These are phyloP conservation scores for Daldinia vernicosa DNA, from an alignment of 495 filamentous ascomycete genomes.

Conservation along the genomic window DNA sequence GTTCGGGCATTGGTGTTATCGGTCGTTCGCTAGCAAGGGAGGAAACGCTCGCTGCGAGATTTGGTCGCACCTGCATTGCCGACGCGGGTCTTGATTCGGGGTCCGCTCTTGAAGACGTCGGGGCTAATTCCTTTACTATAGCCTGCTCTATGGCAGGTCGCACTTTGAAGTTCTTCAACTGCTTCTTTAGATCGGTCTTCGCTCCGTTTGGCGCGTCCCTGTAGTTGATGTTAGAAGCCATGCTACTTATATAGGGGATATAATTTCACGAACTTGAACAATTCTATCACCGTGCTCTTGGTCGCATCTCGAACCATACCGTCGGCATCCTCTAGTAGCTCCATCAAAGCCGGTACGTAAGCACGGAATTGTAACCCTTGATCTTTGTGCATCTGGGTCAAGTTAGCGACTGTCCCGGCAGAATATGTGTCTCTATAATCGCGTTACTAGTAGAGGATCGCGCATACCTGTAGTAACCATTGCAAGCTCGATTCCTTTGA, in stretches of 20 bases:
- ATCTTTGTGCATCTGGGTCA: slow-evolving; percentile 75
- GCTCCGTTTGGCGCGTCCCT: slow-evolving; percentile 82
- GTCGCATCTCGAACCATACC: slow-evolving; percentile 83
- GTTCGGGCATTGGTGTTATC: slow-evolving; percentile 61
- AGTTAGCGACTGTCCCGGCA: slow-evolving; percentile 24
- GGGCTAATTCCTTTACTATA: slow-evolving; percentile 76
- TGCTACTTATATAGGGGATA: not conserved
- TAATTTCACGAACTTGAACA: slow-evolving; percentile 72
- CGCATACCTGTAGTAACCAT: slow-evolving; percentile 76
- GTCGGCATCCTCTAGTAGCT: slow-evolving; percentile 89
- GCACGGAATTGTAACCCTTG: slow-evolving; percentile 78
- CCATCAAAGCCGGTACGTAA: slow-evolving; percentile 84
- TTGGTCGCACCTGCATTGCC: slow-evolving; percentile 55
- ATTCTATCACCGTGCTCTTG: slow-evolving; percentile 79
- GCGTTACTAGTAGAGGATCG: not conserved
- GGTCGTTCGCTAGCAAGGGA: slow-evolving; percentile 59
- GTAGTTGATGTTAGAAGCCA: slow-evolving; percentile 21
- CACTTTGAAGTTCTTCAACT: slow-evolving; percentile 79
- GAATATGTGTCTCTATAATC: slow-evolving; percentile 2
- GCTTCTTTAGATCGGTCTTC: slow-evolving; percentile 86
- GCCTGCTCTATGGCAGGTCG: slow-evolving; percentile 82
- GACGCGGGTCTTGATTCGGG: slow-evolving; percentile 54
- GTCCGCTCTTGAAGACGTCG: slow-evolving; percentile 57
- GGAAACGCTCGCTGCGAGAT: slow-evolving; percentile 60
- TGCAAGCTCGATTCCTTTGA: slow-evolving; percentile 84